Evolutionary conservation across 2,329 filamentous ascomycete species (phyloP), one percentile per base, ranked within the genome.

Genomic region (Colletotrichum tropicale): DNA sequence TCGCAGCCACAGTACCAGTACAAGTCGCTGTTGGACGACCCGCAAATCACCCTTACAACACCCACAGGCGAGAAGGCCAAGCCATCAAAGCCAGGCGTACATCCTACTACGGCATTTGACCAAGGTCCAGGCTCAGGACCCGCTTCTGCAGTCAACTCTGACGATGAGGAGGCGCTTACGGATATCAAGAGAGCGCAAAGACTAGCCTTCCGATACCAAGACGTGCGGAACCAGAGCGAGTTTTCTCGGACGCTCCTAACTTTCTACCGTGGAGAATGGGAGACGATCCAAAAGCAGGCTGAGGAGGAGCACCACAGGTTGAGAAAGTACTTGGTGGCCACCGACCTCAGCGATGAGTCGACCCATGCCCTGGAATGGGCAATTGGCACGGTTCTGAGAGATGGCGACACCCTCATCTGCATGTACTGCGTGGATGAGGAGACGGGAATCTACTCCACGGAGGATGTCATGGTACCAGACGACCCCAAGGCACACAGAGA

Each of bases 281-380:
- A 87, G 66, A 91, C 92, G 79, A 93, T 98, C 78, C 93, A 94
- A 58, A 90, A 93, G 78, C 93, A 96, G 80, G 94, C 94, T 0
- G 93, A 96, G 72, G 94, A 95, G 15, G 95, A 95, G 68, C 90
- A 95, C 66, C 92, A 94, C 66, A 92, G 94, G 69, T 91, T 96
- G 76, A 91, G 97, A 69, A 98, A 97, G 80, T 99, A 98, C 82
- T 87, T 99, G 18, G 96, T 98, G n/a, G 96, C 97, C 5, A 98
- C 95, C 0, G 97, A 99, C 84, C 87, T 98, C 5, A 98, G 96
- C 79, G 95, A 97, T 48, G 97, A 99, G 86, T 96, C 96, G 6
- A 95, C 95, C 8, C 98, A 98, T 83, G 97, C 97, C 2, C 89
- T 99, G 36, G 97, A 99, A 84, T 99, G 97, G 97, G 97, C 96